Evolutionary conservation across 129 eudicot species (phyloP), one percentile per base, ranked within the genome.

Genomic region (Pseudognaphalium luteoalbum): DNA sequence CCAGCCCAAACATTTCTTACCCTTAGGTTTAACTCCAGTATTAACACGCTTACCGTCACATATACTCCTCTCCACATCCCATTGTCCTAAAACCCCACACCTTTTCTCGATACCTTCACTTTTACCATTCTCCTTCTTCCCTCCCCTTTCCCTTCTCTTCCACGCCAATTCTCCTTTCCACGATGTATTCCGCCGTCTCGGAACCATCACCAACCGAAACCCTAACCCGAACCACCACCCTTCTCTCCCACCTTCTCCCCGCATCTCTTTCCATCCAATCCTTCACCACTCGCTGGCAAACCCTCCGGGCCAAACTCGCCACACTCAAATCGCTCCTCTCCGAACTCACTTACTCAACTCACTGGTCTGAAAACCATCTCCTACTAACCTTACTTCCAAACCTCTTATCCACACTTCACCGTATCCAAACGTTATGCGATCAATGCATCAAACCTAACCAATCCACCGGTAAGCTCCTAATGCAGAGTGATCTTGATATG

Each of bases 401-500:
- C 78, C 83, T 92, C 21, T 77, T 85, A 21, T 56, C 88, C 72
- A 92, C 96, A 28, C 91, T 92, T 82, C 88, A 66, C 70, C 92
- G 93, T 57, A 66, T 84, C 51, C 76, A 82, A 44, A 83, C 78
- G 65, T 80, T 92, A 34, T 80, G 84, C 29, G 68, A 68, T 57
- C 89, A 71, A 15, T 89, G 96, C 82, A 70, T 66, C 68, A 81
- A 80, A 69, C 66, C 84, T 0, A 58, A 77, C n/a, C 74, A 34
- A 80, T 4, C 65, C 63, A 81, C 83, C 16, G 97, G 97, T 1
- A 92, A 92, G 85, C 96, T 92, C 33, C 80, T 89, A 19, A 87
- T 92, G 92, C 97, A 92, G 77, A 85, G 91, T 77, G 97, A 92
- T 80, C 96, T 92, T 47, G 97, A 92, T 65, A 92, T 92, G 96